phyloP scores from a whole-genome alignment of 208 protist genomes.

The Crithidia acanthocephali region DNA sequence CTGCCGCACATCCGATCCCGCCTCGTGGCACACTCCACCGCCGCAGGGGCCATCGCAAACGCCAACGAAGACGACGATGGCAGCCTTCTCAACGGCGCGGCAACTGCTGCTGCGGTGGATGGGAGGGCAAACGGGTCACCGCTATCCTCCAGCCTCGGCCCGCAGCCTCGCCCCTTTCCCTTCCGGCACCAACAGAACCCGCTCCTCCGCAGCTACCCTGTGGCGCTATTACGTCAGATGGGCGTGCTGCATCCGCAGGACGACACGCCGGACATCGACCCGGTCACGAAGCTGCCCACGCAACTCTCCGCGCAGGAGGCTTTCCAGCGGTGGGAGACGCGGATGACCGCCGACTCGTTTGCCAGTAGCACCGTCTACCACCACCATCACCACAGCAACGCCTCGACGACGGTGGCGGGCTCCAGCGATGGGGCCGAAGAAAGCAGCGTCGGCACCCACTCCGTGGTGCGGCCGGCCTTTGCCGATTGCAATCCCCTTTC shows the following conservation, averaged over 20 bases:
- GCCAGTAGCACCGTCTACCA: background rate
- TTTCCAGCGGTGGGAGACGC: conserved; percentile 28
- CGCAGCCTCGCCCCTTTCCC: conserved; percentile 11
- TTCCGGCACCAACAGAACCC: conserved; percentile 30
- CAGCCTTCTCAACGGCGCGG: background rate
- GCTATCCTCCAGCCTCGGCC: conserved; percentile 12
- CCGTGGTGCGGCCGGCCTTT: background rate
- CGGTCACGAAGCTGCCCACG: conserved; percentile 18
- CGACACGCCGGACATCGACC: conserved; percentile 29
- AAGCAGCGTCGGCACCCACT: too few relatives aligned
- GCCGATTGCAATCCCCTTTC: background rate
- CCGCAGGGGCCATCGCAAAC: background rate
- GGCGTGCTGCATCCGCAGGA: conserved; percentile 39
- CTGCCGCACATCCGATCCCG: background rate
- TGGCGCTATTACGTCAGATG: conserved; percentile 45
- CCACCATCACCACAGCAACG: too few relatives aligned
- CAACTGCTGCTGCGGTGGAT: background rate
- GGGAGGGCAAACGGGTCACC: background rate
- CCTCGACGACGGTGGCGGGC: too few relatives aligned
- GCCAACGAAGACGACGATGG: background rate
- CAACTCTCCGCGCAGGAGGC: conserved; percentile 40
- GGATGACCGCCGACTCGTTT: background rate
- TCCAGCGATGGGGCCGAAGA: too few relatives aligned
- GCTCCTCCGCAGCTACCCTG: conserved; percentile 46
- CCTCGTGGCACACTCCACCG: background rate